Base-by-base conservation (phyloP, 192 early-diverging fungal genomes). In the Phlyctochytrium arcticum region DNA sequence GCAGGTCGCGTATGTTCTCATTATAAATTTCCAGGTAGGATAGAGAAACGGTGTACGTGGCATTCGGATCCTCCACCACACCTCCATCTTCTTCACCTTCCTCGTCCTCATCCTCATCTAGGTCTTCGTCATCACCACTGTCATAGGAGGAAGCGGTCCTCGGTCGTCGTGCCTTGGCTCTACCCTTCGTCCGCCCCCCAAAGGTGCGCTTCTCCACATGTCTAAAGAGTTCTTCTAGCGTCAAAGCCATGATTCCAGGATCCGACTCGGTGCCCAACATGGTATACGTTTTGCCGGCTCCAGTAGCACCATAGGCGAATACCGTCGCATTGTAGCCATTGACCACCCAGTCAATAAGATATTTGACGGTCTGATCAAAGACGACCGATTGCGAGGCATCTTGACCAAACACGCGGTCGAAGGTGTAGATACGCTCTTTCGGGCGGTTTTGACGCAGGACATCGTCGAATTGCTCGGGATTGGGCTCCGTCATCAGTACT, bases 251-350 rank as follows among this genome's bases (percentile, higher is more conserved):
- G 83, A 98, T 92, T 4, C 96, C 96, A 48, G 44, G 32, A 5
- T 37, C 21, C 23, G 62, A 46, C 29, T 68, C 60, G 24, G 69
- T 58, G 5, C 82, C 82, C 69, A 79, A 79, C 81, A 83, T 83
- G 60, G 72, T 77, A 42, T 62, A 74, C 9, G 72, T 75, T 71
- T 96, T 98, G 42, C 94, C 94, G 54, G 85, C 86, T 1, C 94
- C 94, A 1, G 96, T 98, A 78, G 96, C 94, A 0, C 96, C 96
- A 67, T 98, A 98, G 0, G 95, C 94, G 80, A 98, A 98, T 32
- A 98, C 95, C 64, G 92, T 93, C 8, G 94, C 93, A 56, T 97
- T 94, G 68, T 95, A 97, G 2, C 96, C 96, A 60, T 98, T 94
- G 34, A 99, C 61, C 0, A 92, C 94, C 1, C 89, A 92, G 65